These are phyloP conservation scores for Fusarium domesticum DNA, from an alignment of 2,329 filamentous ascomycete genomes.

Conservation along the genomic window DNA sequence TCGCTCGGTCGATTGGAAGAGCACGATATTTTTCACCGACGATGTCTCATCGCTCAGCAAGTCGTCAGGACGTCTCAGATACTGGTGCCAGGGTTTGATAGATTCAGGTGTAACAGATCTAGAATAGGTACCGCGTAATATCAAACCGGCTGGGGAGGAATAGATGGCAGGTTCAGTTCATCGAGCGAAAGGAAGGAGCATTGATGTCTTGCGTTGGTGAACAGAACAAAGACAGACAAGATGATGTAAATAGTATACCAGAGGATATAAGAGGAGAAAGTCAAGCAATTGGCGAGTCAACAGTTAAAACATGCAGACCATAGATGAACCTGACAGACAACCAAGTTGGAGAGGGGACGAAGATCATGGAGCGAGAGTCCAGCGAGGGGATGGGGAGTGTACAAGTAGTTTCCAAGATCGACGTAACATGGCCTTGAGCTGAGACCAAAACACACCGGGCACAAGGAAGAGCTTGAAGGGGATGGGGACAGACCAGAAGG, in stretches of 20 bases:
- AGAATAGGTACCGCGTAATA: too few relatives aligned
- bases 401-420: conserved; percentile 15
- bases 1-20: too few relatives aligned
- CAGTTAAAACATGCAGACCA: too few relatives aligned
- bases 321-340: conserved; percentile 12
- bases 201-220: not conserved
- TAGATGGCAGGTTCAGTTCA: not conserved
- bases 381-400: conserved; percentile 11
- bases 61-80: too few relatives aligned
- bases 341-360: conserved; percentile 9
- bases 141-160: too few relatives aligned
- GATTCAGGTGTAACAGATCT: too few relatives aligned
- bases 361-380: conserved; percentile 9
- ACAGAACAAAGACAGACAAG: conserved; percentile 1
- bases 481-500: too few relatives aligned
- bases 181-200: not conserved
- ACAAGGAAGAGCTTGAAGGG: too few relatives aligned
- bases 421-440: too few relatives aligned
- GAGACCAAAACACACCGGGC: too few relatives aligned
- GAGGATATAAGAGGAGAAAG: conserved; percentile 3
- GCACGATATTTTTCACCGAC: too few relatives aligned
- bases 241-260: not conserved
- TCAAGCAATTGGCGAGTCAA: conserved; percentile 4
- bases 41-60: too few relatives aligned
- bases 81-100: not conserved